phyloP scores from a whole-genome alignment of 768 basidiomycete species.

The Mycena epipterygia region DNA sequence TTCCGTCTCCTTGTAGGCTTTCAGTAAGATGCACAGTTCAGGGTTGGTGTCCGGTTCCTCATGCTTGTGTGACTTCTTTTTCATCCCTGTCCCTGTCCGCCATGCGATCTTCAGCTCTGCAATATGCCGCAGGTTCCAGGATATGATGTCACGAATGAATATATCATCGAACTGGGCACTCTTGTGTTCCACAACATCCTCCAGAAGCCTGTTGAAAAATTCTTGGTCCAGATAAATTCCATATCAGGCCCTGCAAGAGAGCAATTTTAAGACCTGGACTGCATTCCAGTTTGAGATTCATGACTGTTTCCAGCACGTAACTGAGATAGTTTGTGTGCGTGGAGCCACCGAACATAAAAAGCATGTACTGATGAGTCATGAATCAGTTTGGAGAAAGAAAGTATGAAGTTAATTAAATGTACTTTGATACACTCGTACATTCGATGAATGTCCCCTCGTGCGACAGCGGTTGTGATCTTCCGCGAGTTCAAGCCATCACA shows the following conservation, averaged over 20 bases:
- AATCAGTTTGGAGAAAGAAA: too few relatives aligned
- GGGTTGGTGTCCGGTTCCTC: slow-evolving; percentile 35
- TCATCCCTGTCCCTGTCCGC: slow-evolving; percentile 39
- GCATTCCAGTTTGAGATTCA: slow-evolving; percentile 47
- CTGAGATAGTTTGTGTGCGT: slow-evolving; percentile 46
- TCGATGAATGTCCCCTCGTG: slow-evolving; percentile 50
- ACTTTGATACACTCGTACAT: slow-evolving; percentile 32
- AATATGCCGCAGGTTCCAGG: slow-evolving; percentile 49
- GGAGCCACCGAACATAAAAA: slow-evolving; percentile 51
- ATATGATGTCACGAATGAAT: slow-evolving; percentile 44
- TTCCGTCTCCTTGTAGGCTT: slow-evolving; percentile 34
- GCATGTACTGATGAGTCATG: slow-evolving; percentile 37
- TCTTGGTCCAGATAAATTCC: slow-evolving; percentile 29
- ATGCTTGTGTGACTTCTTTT: slow-evolving; percentile 38
- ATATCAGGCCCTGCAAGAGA: slow-evolving; percentile 42
- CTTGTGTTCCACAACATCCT: slow-evolving; percentile 43
- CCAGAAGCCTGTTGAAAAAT: slow-evolving; percentile 47
- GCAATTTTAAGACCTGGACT: slow-evolving; percentile 34
- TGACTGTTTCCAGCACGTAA: slow-evolving; percentile 50
- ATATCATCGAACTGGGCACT: slow-evolving; percentile 44
- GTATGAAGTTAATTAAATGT: too few relatives aligned
- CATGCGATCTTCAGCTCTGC: slow-evolving; percentile 45
- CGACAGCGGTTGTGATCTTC: slow-evolving; percentile 43
- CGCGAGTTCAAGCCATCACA: slow-evolving; percentile 41
- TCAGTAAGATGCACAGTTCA: slow-evolving; percentile 38